Evolutionary conservation across 2,329 filamentous ascomycete genomes (phyloP).

Genomic region (Talaromyces sp.): DNA sequence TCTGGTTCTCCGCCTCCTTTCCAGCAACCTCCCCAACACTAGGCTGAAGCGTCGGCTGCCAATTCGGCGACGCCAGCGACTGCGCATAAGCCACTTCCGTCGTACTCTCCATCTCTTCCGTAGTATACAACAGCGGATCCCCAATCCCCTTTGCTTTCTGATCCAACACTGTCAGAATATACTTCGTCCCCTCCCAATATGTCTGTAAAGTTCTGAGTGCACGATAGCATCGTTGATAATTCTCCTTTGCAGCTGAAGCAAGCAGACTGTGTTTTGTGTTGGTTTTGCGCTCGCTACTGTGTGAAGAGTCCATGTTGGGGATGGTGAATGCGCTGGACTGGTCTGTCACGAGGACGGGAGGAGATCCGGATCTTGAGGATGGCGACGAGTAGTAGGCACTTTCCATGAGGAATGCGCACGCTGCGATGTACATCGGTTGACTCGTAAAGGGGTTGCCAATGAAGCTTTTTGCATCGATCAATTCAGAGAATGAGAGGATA

Average conservation of each 20-base stretch:
- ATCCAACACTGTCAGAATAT: constrained; percentile 81
- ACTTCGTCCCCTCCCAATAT: constrained; percentile 84
- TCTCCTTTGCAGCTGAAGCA: constrained; percentile 77
- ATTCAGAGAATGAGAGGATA: constrained; percentile 79
- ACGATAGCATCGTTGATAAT: constrained; percentile 84
- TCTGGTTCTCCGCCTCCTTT: constrained; percentile 26
- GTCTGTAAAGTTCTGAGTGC: constrained; percentile 75
- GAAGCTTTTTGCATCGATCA: constrained; percentile 82
- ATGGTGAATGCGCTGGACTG: constrained; percentile 39
- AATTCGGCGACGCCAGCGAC: constrained; percentile 52
- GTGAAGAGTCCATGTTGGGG: constrained; percentile 33
- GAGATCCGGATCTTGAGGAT: constrained; percentile 61
- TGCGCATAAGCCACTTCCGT: constrained; percentile 55
- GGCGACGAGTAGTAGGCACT: constrained; percentile 68
- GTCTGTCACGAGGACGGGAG: constrained; percentile 39
- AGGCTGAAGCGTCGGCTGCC: constrained; percentile 35
- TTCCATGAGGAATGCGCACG: constrained; percentile 84
- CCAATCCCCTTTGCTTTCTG: constrained; percentile 85
- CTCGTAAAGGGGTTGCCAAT: constrained; percentile 86
- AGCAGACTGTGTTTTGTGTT: constrained; percentile 69
- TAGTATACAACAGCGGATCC: constrained; percentile 65
- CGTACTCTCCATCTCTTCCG: constrained; percentile 75
- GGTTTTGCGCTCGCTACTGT: constrained; percentile 32
- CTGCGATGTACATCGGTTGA: constrained; percentile 88
- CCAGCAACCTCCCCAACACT: constrained; percentile 26